phyloP scores from a whole-genome alignment of 495 filamentous ascomycete genomes.

The Arthonia radiata region DNA sequence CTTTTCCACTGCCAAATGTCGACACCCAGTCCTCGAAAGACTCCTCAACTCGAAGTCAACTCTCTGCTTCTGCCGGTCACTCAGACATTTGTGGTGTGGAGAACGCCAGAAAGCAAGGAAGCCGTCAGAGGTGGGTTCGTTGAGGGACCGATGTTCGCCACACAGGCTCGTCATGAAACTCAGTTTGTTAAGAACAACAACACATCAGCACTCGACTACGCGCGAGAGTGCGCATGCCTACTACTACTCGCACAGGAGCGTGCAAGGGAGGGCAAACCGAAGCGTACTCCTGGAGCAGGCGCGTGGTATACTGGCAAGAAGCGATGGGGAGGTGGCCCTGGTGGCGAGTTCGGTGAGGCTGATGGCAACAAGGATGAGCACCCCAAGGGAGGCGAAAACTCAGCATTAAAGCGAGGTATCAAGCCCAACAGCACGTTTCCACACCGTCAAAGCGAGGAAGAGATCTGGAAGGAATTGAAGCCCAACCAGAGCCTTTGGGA shows the following conservation, averaged over 20 bases:
- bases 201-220: conserved; percentile 38
- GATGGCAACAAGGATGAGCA: conserved; percentile 3
- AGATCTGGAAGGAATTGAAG: conserved; percentile 12
- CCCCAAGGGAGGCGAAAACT: conserved; percentile 1
- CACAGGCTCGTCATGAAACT: conserved; percentile 34
- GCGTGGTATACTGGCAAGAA: conserved; percentile 57
- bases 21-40: conserved; percentile 24
- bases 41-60: conserved; percentile 34
- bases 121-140: conserved; percentile 47
- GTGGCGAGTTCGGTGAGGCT: conserved; percentile 15
- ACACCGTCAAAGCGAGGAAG: background rate
- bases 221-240: conserved; percentile 47
- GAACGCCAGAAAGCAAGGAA: conserved; percentile 38
- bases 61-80: conserved; percentile 25
- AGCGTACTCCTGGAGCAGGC: conserved; percentile 40
- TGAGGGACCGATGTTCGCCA: conserved; percentile 42
- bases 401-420: conserved; percentile 1
- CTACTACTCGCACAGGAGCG: conserved; percentile 66
- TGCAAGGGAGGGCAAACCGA: conserved; percentile 38
- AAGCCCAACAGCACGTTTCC: no score
- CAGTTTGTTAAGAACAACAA: conserved; percentile 17
- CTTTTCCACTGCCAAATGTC: conserved; percentile 53
- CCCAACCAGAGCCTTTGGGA: conserved; percentile 36
- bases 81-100: conserved; percentile 33
- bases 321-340: conserved; percentile 43